Evolutionary conservation across 306 rosid genomes (phyloP).

Genomic region (Ceratonia siliqua): DNA sequence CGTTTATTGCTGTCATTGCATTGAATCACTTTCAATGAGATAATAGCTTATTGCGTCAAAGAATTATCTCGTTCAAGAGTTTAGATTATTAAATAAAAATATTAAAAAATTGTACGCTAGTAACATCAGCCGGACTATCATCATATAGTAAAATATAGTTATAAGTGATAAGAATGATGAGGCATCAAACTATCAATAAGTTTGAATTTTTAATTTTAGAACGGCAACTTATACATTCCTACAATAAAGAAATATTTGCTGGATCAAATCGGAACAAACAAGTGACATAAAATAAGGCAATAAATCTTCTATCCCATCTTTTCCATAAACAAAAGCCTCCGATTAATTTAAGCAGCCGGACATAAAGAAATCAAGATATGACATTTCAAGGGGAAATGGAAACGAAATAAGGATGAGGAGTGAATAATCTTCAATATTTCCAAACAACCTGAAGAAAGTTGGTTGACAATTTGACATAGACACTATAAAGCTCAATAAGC

Average conservation of each 20-base stretch:
- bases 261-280: slow-evolving; percentile 19
- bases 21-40: neutral
- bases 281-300: slow-evolving; percentile 23
- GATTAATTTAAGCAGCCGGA: slow-evolving; percentile 26
- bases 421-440: slow-evolving; percentile 40
- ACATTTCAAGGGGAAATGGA: slow-evolving; percentile 23
- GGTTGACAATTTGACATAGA: slow-evolving; percentile 41
- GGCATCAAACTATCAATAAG: neutral
- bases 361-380: slow-evolving; percentile 23
- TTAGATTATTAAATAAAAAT: neutral
- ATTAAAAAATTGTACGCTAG: slow-evolving; percentile 7
- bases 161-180: slow-evolving; percentile 14
- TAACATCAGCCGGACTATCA: neutral
- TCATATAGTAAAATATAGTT: slow-evolving; percentile 1
- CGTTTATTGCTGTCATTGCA: neutral
- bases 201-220: slow-evolving; percentile 9
- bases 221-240: neutral
- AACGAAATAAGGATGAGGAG: slow-evolving; percentile 31
- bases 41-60: neutral
- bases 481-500: slow-evolving; percentile 44
- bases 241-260: slow-evolving; percentile 17
- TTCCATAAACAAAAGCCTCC: slow-evolving; percentile 36
- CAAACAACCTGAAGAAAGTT: slow-evolving; percentile 43
- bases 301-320: slow-evolving; percentile 38
- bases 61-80: neutral